Base-by-base conservation (phyloP, 768 basidiomycete species). In the Collybia nuda region DNA sequence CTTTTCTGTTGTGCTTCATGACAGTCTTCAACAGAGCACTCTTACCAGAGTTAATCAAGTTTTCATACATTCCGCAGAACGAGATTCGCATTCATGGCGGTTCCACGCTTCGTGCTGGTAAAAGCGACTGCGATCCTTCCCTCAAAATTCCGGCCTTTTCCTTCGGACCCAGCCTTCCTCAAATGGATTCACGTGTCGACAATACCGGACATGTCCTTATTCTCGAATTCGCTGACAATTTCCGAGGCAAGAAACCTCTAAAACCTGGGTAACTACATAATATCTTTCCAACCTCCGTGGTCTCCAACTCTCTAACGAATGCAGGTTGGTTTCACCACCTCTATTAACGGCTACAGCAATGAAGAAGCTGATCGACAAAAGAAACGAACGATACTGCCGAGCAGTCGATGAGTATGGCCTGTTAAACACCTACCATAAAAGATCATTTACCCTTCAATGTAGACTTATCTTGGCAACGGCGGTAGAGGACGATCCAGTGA, bases 11-110 rank as follows among this genome's bases (percentile, higher is more conserved):
- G 36, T 41, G 39, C 32, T 41, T 4, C 2, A 29, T 44, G 24
- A 4, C 7, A 4, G 24, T 22, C 19, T 48, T 18, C 4, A 18
- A 38, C 50, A 92, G 90, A 67, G 82, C 90, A 7, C 75, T 96
- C n/a, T 69, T 94, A 12, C 93, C 93, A 1, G 83, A 87, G 50
- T 71, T 91, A 36, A 73, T 96, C 57, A 84, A 79, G 45, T 95
- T 95, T 58, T 85, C 90, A 6, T 95, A 93, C 61, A 85, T 87
- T 54, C 83, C 88, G 48, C 67, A 72, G 24, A 74, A 79, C 40
- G 78, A 88, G 40, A 65, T 90, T 11, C 79, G 79, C 44, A 74
- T 86, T 47, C 77, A 86, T 5, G 66, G 73, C 29, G 68, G 71
- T 18, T 54, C 56, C 24, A 11, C 32, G 14, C 32, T 63, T 62